Evolutionary conservation across 2,329 filamentous ascomycete genomes (phyloP).

Genomic region (Fusarium domesticum): DNA sequence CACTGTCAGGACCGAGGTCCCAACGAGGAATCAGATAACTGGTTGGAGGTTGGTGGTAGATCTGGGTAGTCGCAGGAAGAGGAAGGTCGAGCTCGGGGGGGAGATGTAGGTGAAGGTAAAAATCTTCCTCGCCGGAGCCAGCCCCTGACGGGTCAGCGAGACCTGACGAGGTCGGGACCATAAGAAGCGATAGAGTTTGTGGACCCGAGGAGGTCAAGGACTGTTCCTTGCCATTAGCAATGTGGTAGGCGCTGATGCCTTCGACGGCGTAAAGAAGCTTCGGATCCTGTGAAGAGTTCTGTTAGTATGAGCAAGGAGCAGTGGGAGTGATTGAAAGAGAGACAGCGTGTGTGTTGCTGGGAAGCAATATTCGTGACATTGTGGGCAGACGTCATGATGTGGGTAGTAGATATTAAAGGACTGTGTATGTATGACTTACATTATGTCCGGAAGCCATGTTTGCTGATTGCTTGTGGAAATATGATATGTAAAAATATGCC

Average conservation of each 20-base stretch:
- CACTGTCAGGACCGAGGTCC: slow-evolving; percentile 84
- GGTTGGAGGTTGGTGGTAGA: slow-evolving; percentile 89
- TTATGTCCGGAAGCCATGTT: slow-evolving; percentile 34
- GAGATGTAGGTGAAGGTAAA: slow-evolving; percentile 92
- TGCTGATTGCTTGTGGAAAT: slow-evolving; percentile 1
- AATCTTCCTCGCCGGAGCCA: slow-evolving; percentile 76
- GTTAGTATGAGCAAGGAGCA: slow-evolving; percentile 9
- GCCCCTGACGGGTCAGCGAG: slow-evolving; percentile 56
- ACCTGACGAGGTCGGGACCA: slow-evolving; percentile 87
- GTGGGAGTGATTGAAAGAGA: neutral
- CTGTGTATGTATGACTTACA: slow-evolving; percentile 20
- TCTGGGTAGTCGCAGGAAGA: slow-evolving; percentile 90
- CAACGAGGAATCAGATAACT: slow-evolving; percentile 95
- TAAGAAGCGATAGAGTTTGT: slow-evolving; percentile 87
- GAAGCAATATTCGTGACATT: slow-evolving; percentile 4
- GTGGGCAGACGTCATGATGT: slow-evolving; percentile 14
- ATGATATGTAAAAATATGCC: neutral
- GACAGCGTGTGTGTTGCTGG: neutral
- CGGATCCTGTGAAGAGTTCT: slow-evolving; percentile 45
- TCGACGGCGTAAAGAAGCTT: slow-evolving; percentile 70
- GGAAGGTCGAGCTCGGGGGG: slow-evolving; percentile 93
- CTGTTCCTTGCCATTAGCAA: slow-evolving; percentile 81
- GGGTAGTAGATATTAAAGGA: neutral
- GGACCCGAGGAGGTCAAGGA: slow-evolving; percentile 80
- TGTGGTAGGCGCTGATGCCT: slow-evolving; percentile 87